Evolutionary conservation across 2,329 filamentous ascomycete species (phyloP).

Genomic region (Scytalidium sp.): DNA sequence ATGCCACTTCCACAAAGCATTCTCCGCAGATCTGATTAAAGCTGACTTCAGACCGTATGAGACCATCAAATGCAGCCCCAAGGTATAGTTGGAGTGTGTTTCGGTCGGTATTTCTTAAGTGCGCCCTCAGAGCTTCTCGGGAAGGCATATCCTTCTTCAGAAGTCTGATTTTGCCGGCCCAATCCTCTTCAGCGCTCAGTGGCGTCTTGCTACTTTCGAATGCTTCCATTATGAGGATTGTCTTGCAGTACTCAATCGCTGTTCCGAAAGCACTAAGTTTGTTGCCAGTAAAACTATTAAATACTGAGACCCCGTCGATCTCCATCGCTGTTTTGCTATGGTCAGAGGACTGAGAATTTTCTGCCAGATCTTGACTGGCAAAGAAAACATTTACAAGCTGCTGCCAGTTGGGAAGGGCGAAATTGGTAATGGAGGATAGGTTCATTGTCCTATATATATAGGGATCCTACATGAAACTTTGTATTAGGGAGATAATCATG

Average conservation of each 20-base stretch:
- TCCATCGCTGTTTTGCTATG: constrained; percentile 35
- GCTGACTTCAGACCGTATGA: constrained; percentile 39
- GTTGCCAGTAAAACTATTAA: constrained; percentile 35
- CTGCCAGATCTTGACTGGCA: constrained; percentile 27
- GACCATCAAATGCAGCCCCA: constrained; percentile 54
- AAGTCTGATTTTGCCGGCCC: constrained; percentile 74
- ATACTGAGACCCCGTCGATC: constrained; percentile 34
- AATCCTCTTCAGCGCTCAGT: constrained; percentile 66
- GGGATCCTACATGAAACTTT: constrained; percentile 39
- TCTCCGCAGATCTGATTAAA: constrained; percentile 44
- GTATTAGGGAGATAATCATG: constrained; percentile 1
- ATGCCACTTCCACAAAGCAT: constrained; percentile 52
- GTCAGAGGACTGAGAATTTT: constrained; percentile 27
- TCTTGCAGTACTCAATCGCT: constrained; percentile 67
- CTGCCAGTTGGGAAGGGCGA: constrained; percentile 47
- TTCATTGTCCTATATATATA: constrained; percentile 68
- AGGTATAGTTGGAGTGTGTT: constrained; percentile 43
- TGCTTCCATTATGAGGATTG: constrained; percentile 57
- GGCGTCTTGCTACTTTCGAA: constrained; percentile 24
- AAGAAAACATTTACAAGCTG: constrained; percentile 51
- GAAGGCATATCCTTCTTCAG: constrained; percentile 67
- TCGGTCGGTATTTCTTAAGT: constrained; percentile 42
- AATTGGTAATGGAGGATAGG: constrained; percentile 39
- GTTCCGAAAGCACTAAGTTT: constrained; percentile 58
- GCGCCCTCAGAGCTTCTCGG: constrained; percentile 54